Conservation (phyloP, 768 basidiomycete species). For the Botryobasidium botryosum region DNA sequence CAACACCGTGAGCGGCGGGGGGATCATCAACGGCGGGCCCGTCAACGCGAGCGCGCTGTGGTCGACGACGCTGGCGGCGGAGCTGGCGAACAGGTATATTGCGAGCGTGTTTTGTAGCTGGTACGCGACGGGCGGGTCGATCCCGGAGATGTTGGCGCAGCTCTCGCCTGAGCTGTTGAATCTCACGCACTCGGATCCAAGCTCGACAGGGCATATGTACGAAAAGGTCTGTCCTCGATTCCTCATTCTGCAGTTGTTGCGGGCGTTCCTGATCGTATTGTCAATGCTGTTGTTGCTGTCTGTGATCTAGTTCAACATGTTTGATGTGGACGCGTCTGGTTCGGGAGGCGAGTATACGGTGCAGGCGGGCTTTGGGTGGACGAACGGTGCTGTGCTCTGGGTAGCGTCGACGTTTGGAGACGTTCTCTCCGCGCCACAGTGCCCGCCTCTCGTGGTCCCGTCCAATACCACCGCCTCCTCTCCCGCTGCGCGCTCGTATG, state of each 20-base stretch:
- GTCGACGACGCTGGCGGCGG: slow-evolving; percentile 41
- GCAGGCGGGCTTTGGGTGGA: slow-evolving; percentile 75
- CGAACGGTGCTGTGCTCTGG: slow-evolving; percentile 69
- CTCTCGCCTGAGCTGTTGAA: slow-evolving; percentile 56
- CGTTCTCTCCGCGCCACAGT: slow-evolving; percentile 40
- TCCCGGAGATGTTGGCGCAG: slow-evolving; percentile 48
- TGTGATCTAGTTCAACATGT: too few species aligned
- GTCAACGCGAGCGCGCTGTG: slow-evolving; percentile 44
- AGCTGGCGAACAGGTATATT: slow-evolving; percentile 75
- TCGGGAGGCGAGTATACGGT: slow-evolving; percentile 67
- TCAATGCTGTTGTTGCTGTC: too few species aligned
- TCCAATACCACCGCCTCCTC: neutral
- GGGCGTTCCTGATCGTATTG: too few species aligned
- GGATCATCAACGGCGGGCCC: slow-evolving; percentile 55
- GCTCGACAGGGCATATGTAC: slow-evolving; percentile 42
- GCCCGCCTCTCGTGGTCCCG: slow-evolving; percentile 27
- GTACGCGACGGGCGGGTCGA: slow-evolving; percentile 82
- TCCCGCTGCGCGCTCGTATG: too few species aligned
- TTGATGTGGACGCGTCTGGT: slow-evolving; percentile 65
- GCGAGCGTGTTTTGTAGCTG: slow-evolving; percentile 78
- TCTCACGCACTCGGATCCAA: slow-evolving; percentile 27
- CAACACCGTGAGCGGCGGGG: slow-evolving; percentile 26
- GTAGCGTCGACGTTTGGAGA: slow-evolving; percentile 48
- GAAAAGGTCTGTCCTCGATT: too few species aligned
- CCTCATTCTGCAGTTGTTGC: too few species aligned